A percentile compares a stretch with the other conserved stretches of the same genome.
These are phyloP conservation scores for Hypoxylon rubiginosum DNA, from an alignment of 2,329 filamentous ascomycete genomes.

Conservation along the genomic window DNA sequence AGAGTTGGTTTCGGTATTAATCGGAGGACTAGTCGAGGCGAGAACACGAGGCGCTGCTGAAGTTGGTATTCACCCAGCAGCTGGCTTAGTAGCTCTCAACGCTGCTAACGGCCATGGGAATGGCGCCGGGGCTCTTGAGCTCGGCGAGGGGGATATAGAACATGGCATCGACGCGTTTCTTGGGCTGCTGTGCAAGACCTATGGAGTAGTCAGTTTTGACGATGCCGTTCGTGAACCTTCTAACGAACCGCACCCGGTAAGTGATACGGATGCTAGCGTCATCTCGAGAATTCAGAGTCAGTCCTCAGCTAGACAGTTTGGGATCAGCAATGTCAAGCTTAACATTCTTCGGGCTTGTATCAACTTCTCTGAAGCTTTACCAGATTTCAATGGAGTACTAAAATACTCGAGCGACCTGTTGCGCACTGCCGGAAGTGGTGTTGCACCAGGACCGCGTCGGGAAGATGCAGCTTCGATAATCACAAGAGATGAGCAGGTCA, in stretches of 20 bases:
- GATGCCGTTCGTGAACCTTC: slow-evolving; percentile 49
- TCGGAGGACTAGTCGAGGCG: slow-evolving; percentile 88
- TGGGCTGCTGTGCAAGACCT: slow-evolving; percentile 71
- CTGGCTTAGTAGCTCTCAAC: slow-evolving; percentile 82
- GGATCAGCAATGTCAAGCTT: slow-evolving; percentile 83
- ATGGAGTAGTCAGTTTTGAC: slow-evolving; percentile 72
- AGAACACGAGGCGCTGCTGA: slow-evolving; percentile 95
- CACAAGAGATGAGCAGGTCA: slow-evolving; percentile 84
- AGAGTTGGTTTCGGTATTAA: slow-evolving; percentile 85
- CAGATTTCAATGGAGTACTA: slow-evolving; percentile 91
- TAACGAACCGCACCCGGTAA: slow-evolving; percentile 37
- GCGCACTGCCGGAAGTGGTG: slow-evolving; percentile 82
- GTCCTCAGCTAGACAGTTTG: slow-evolving; percentile 74
- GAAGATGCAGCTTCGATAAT: slow-evolving; percentile 79
- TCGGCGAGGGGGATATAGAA: slow-evolving; percentile 75
- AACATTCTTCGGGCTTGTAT: slow-evolving; percentile 91
- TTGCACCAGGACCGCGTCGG: slow-evolving; percentile 78
- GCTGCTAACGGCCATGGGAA: slow-evolving; percentile 63
- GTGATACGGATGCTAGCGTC: slow-evolving; percentile 66
- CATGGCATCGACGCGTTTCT: slow-evolving; percentile 75
- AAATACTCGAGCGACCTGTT: slow-evolving; percentile 88
- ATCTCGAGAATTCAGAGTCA: slow-evolving; percentile 72
- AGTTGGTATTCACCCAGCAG: slow-evolving; percentile 93
- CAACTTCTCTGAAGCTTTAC: slow-evolving; percentile 92
- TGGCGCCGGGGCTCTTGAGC: slow-evolving; percentile 69